Conservation (phyloP, 495 filamentous ascomycete species). For the Penicillium samsonianum region DNA sequence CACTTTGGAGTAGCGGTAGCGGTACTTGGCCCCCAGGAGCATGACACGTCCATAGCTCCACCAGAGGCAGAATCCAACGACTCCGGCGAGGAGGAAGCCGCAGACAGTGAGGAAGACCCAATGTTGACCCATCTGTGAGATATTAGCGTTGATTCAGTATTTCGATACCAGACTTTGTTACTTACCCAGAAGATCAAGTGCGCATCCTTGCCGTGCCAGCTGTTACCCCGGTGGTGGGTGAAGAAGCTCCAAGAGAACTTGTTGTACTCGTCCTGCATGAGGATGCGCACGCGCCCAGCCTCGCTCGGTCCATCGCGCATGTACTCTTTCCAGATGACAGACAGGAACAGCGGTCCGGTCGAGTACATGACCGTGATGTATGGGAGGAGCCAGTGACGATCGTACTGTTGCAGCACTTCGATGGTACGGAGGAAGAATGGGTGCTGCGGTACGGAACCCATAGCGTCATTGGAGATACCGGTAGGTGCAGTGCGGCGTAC, state of each 20-base stretch:
- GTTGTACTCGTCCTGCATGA: slow-evolving; percentile 71
- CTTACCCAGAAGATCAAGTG: slow-evolving; percentile 73
- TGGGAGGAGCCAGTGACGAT: slow-evolving; percentile 75
- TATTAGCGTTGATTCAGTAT: slow-evolving; percentile 9
- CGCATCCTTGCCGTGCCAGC: slow-evolving; percentile 77
- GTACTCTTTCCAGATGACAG: slow-evolving; percentile 82
- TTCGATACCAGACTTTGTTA: not conserved
- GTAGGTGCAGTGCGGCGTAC: slow-evolving; percentile 77
- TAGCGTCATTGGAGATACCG: slow-evolving; percentile 87
- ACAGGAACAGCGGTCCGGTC: slow-evolving; percentile 82
- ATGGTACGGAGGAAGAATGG: slow-evolving; percentile 80
- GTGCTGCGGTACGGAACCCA: slow-evolving; percentile 77
- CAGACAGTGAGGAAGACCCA: slow-evolving; percentile 70
- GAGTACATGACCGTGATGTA: slow-evolving; percentile 90
- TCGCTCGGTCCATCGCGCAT: slow-evolving; percentile 48
- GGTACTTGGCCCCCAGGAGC: slow-evolving; percentile 47
- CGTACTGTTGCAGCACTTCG: slow-evolving; percentile 66
- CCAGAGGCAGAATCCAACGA: slow-evolving; percentile 59
- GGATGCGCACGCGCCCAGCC: slow-evolving; percentile 49
- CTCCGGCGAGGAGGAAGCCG: slow-evolving; percentile 61
- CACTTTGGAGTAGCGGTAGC: slow-evolving; percentile 45
- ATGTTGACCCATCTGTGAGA: slow-evolving; percentile 61
- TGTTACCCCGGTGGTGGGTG: slow-evolving; percentile 69
- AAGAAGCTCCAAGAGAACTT: slow-evolving; percentile 76
- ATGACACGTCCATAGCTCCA: slow-evolving; percentile 54